Evolutionary conservation across 176 grass and related monocot species (phyloP).

Genomic region (Triticum timopheevii): DNA sequence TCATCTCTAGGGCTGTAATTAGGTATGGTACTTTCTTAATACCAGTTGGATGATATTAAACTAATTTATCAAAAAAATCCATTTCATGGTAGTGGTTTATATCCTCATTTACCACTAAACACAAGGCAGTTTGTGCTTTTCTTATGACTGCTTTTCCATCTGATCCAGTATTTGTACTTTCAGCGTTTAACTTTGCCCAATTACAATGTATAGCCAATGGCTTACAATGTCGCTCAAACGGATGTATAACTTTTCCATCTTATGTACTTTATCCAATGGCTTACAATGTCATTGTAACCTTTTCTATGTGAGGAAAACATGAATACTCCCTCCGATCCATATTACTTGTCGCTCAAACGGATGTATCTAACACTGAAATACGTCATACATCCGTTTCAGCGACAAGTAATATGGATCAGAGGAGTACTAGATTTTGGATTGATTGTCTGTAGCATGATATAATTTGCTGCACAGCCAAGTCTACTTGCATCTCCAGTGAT

Average conservation of each 20-base stretch:
- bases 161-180: neutral
- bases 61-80: neutral
- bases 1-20: neutral
- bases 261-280: neutral
- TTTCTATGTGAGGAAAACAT: neutral
- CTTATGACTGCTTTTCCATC: neutral
- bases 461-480: neutral
- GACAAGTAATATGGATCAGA: too few species aligned
- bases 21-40: neutral
- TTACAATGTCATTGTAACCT: neutral
- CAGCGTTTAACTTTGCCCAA: neutral
- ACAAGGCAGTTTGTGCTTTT: neutral
- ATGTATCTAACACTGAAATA: too few species aligned
- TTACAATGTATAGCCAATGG: neutral
- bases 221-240: neutral
- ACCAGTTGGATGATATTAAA: slow-evolving; percentile 4
- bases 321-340: neutral
- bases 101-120: slow-evolving; percentile 6
- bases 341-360: too few species aligned
- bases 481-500: slow-evolving; percentile 4
- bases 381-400: too few species aligned
- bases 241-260: too few species aligned
- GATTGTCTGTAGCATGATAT: neutral
- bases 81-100: slow-evolving; percentile 5
- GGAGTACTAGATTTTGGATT: slow-evolving; percentile 1